These are phyloP conservation scores for Schizosaccharomyces osmophilus DNA, from an alignment of 805 yeast species.

Conservation along the genomic window DNA sequence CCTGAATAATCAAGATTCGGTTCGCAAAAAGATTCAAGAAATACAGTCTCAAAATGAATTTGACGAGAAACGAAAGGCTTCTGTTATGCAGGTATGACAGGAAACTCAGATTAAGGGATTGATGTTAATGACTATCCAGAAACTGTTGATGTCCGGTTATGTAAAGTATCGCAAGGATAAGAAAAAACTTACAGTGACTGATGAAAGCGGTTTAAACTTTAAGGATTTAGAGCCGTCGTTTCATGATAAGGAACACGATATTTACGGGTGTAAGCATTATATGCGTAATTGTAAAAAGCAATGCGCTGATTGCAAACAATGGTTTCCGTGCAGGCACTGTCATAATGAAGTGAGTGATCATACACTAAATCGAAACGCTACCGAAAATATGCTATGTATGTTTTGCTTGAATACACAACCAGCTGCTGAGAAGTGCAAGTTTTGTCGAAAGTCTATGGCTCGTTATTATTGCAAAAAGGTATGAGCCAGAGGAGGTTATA, in stretches of 20 bases:
- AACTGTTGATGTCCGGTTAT: not conserved
- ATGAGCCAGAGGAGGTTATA: constrained; percentile 6
- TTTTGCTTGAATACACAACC: constrained; percentile 48
- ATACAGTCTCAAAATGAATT: not conserved
- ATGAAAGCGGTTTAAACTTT: not conserved
- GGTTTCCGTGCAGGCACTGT: constrained; percentile 68
- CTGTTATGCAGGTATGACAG: not conserved
- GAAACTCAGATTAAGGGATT: not conserved
- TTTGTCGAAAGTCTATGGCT: constrained; percentile 46
- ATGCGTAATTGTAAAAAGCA: constrained; percentile 62
- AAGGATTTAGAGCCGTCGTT: constrained; percentile 5
- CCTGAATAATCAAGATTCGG: not conserved
- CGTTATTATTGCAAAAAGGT: constrained; percentile 38
- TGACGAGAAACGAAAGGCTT: not conserved
- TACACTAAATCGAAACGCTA: constrained; percentile 31
- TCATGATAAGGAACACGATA: constrained; percentile 16
- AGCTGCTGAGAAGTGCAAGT: constrained; percentile 42
- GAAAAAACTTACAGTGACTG: not conserved
- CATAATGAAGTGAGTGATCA: constrained; percentile 46
- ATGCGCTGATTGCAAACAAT: constrained; percentile 46
- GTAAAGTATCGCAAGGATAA: not conserved
- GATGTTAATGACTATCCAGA: not conserved
- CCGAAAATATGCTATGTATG: constrained; percentile 60
- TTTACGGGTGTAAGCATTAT: constrained; percentile 61
- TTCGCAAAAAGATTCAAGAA: not conserved